Base-by-base conservation (phyloP, 176 grass and related monocot genomes). In the Bonia amplexicaulis region DNA sequence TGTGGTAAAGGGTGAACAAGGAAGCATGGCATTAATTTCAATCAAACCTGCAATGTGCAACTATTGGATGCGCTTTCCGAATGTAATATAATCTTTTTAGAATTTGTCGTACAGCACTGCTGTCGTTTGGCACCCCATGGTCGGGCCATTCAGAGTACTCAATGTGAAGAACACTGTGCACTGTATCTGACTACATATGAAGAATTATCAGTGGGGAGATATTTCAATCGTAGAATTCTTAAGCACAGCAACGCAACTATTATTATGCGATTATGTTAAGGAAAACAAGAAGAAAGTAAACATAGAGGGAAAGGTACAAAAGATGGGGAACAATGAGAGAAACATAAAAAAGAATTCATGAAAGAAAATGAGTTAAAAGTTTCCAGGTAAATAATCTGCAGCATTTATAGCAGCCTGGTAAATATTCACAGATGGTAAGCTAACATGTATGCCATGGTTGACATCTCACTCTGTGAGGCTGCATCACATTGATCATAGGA, bases 11-110 rank as follows among this genome's bases (percentile, higher is more conserved):
- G 29, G 26, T 58, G 39, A 64, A 79, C 27, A 29, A 31, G 15
- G 12, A 81, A 77, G 11, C n/a, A 45, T 72, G 2, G 4, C 15
- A 54, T 78, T 51, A 68, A 29, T 84, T 77, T 76, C 12, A 81
- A 77, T 19, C 76, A 72, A 64, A 99, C 96, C 96, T 99, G 93
- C 96, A 99, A 89, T 99, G 96, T 39, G 90, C 91, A 46, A 99
- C 91, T 85, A 99, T 89, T 67, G 96, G 91, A 5, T 31, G 20
- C 52, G 84, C 66, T 41, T 37, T 78, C 8, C 79, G 84, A 67
- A 96, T 77, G 51, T 61, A 12, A 83, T 88, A 82, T 69, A 93
- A 60, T 48, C 81, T 90, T 84, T 89, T 94, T 4, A 99, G 45
- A 78, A 99, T 99, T 42, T 85, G 71, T 63, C 88, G 61, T 79